These are phyloP conservation scores for Cercospora brassicicola DNA, from an alignment of 2,329 filamentous ascomycete species.

Conservation along the genomic window DNA sequence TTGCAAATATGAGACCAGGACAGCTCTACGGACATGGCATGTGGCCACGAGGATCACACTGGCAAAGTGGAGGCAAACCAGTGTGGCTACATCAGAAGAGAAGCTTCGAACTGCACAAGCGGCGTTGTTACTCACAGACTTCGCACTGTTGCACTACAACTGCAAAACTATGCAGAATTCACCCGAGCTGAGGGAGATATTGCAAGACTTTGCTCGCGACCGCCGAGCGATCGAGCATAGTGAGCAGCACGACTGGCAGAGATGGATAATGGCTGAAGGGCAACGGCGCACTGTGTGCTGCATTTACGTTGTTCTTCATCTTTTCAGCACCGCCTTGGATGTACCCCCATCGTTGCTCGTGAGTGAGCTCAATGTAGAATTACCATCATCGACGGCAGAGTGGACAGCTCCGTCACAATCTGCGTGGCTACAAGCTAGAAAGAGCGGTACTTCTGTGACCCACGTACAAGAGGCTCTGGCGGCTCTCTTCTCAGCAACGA, in stretches of 20 bases:
- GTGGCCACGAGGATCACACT: not conserved
- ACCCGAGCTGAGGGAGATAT: not conserved
- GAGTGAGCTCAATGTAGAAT: not conserved
- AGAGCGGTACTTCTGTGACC: not conserved
- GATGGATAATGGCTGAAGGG: conserved; percentile 8
- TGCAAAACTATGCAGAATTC: not conserved
- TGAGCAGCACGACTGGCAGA: not conserved
- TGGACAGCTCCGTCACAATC: conserved; percentile 6
- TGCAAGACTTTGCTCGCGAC: not conserved
- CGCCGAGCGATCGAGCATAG: not conserved
- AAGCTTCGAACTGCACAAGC: conserved; percentile 5
- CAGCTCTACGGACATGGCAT: not conserved
- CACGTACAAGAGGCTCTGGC: conserved; percentile 3
- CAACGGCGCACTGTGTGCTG: conserved; percentile 2
- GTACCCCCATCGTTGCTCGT: not conserved
- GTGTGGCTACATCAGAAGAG: not conserved
- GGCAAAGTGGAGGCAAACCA: not conserved
- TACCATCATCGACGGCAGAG: conserved; percentile 10
- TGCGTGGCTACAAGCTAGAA: not conserved
- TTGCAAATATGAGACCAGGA: conserved; percentile 8
- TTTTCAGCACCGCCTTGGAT: not conserved
- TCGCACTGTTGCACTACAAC: not conserved
- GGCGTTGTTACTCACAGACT: conserved; percentile 7
- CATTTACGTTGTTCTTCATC: conserved; percentile 7
- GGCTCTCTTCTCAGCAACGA: not conserved